Conservation (phyloP, 345 rosid species). For the Erucastrum elatum region DNA sequence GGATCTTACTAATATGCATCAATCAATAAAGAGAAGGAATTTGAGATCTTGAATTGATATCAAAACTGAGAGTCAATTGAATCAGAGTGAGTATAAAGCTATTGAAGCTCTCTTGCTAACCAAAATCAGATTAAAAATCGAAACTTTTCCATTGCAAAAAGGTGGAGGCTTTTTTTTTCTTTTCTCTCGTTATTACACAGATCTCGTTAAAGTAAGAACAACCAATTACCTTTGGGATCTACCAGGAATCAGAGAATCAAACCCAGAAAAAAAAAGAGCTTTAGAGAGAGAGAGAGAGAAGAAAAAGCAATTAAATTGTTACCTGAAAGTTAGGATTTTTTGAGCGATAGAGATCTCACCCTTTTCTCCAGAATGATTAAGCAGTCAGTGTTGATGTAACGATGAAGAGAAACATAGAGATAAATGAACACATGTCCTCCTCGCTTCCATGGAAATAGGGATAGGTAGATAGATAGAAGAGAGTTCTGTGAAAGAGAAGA, state of each 20-base stretch:
- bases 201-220: constrained; percentile 46
- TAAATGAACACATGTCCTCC: constrained; percentile 30
- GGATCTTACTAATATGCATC: constrained; percentile 12
- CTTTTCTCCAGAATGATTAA: neutral
- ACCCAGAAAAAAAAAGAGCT: constrained; percentile 45
- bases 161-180: neutral
- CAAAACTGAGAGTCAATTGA: constrained; percentile 3
- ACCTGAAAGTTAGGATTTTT: constrained; percentile 28
- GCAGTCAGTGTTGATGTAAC: constrained; percentile 37
- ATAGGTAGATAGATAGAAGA: constrained; percentile 36
- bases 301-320: constrained; percentile 7
- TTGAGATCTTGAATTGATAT: constrained; percentile 17
- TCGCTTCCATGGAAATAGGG: constrained; percentile 49
- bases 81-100: neutral
- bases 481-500: constrained; percentile 33
- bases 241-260: constrained; percentile 49
- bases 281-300: constrained; percentile 23
- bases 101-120: neutral
- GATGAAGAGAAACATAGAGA: constrained; percentile 43
- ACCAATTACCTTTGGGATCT: constrained; percentile 38
- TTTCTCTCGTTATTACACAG: constrained; percentile 25
- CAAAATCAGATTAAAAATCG: constrained; percentile 13
- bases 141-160: constrained; percentile 29
- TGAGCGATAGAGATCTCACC: constrained; percentile 28
- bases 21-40: neutral